Evolutionary conservation across 2,329 filamentous ascomycete species (phyloP).

Genomic region (Scolecobasidium constrictum): DNA sequence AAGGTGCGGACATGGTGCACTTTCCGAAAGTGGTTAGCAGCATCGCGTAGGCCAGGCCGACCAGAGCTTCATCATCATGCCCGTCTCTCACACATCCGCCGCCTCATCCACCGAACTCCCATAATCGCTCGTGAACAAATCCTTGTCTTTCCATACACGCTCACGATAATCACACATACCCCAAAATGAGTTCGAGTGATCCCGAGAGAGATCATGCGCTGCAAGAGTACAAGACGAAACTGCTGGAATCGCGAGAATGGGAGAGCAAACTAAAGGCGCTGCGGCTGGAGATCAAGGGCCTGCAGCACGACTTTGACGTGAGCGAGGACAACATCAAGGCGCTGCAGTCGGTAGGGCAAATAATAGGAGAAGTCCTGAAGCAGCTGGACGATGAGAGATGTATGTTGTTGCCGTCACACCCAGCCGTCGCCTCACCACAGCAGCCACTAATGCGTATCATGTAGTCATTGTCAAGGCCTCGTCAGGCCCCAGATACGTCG

Average conservation of each 20-base stretch:
- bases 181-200: constrained; percentile 28
- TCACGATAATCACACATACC: not conserved
- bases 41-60: not conserved
- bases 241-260: constrained; percentile 92
- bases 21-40: not conserved
- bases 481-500: constrained; percentile 92
- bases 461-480: constrained; percentile 97
- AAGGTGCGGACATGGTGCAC: too few relatives aligned
- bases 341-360: constrained; percentile 95
- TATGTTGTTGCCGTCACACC: constrained; percentile 37
- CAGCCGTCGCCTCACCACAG: not conserved
- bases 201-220: constrained; percentile 42
- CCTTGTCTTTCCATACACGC: not conserved
- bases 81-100: not conserved
- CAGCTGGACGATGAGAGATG: constrained; percentile 98
- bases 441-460: constrained; percentile 3
- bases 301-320: constrained; percentile 90
- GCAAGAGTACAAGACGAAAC: constrained; percentile 41
- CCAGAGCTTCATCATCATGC: not conserved
- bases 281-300: constrained; percentile 87
- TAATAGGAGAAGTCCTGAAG: constrained; percentile 97
- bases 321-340: constrained; percentile 99
- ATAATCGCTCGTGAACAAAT: not conserved
- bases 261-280: constrained; percentile 94
- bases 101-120: not conserved